Percentiles rank a stretch among this genome's conserved stretches.
Conservation (phyloP, 2,329 filamentous ascomycete species). For the Gliomastix tumulicola region DNA sequence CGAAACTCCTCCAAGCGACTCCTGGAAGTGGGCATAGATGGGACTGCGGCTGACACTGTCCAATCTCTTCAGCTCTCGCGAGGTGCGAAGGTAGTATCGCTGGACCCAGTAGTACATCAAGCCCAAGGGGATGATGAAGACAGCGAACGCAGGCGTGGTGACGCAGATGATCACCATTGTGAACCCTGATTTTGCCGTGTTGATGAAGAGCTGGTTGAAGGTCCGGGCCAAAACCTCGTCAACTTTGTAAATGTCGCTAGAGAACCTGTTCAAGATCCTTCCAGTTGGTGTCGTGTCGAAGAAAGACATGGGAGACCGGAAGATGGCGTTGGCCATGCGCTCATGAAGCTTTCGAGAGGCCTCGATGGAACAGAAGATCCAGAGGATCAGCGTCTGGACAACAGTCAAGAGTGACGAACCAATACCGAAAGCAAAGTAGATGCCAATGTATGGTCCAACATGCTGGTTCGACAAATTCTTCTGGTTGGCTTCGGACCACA, state of each 20-base stretch:
- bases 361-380: conserved; percentile 99
- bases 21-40: conserved; percentile 97
- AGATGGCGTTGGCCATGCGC: conserved; percentile 94
- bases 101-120: conserved; percentile 88
- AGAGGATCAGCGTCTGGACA: conserved; percentile 86
- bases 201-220: conserved; percentile 94
- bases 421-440: conserved; percentile 93
- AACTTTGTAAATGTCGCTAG: conserved; percentile 66
- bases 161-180: conserved; percentile 81
- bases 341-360: conserved; percentile 95
- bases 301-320: conserved; percentile 96
- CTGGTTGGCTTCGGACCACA: conserved; percentile 80
- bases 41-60: conserved; percentile 94
- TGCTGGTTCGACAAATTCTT: conserved; percentile 60
- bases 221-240: conserved; percentile 92
- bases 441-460: conserved; percentile 83
- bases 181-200: conserved; percentile 68
- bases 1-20: conserved; percentile 86
- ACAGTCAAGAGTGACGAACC: conserved; percentile 81
- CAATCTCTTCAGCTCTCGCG: conserved; percentile 89
- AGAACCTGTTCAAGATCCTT: conserved; percentile 90
- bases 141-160: conserved; percentile 72
- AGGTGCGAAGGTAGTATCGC: conserved; percentile 93
- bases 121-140: conserved; percentile 73
- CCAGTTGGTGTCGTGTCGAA: conserved; percentile 96